Percentiles rank a stretch among this genome's conserved stretches.
These are phyloP conservation scores for Phyllosticta citrichinensis DNA, from an alignment of 2,329 filamentous ascomycete genomes.

Conservation along the genomic window DNA sequence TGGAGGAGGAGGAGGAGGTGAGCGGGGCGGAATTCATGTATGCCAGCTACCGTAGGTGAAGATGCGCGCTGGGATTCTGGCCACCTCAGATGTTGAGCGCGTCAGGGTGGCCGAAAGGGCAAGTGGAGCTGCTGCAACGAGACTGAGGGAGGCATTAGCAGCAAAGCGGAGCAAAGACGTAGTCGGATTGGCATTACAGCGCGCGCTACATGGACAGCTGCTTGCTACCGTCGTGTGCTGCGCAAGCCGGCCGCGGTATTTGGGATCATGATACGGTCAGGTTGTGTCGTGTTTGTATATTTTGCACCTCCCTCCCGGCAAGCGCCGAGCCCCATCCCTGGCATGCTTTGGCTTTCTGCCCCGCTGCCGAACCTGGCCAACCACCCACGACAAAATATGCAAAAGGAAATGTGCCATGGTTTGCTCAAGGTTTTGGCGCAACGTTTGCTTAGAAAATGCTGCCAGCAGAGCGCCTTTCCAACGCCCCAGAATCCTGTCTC, in stretches of 20 bases:
- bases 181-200: background rate
- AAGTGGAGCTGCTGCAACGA: background rate
- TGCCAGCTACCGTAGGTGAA: background rate
- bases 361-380: background rate
- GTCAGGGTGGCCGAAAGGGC: background rate
- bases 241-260: background rate
- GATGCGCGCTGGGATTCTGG: background rate
- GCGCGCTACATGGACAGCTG: background rate
- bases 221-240: background rate
- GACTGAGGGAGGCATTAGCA: background rate
- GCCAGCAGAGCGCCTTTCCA: background rate
- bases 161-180: background rate
- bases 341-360: background rate
- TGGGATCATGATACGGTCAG: background rate
- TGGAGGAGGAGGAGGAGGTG: background rate
- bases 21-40: background rate
- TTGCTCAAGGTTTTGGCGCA: background rate
- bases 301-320: background rate
- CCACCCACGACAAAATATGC: background rate
- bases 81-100: background rate
- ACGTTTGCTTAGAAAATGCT: background rate
- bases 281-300: background rate
- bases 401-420: background rate
- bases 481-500: background rate
- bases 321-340: background rate